These are phyloP conservation scores for Amylocystis lapponica DNA, from an alignment of 768 basidiomycete species.

Conservation along the genomic window DNA sequence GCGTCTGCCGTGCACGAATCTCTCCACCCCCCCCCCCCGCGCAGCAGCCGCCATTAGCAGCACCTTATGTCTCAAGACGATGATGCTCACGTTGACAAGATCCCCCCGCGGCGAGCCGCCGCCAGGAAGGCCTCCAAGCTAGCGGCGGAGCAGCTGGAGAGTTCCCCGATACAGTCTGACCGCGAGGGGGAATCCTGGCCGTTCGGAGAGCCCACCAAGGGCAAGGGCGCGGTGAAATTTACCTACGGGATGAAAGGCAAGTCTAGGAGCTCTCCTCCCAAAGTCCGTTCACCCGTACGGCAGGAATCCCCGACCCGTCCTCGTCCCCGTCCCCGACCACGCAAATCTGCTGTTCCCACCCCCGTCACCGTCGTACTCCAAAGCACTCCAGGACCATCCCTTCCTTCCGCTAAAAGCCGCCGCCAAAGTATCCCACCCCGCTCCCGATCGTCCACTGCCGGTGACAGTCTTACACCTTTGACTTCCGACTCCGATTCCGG, in stretches of 20 bases:
- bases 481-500: too few species aligned
- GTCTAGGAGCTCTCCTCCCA: constrained; percentile 1
- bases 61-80: too few species aligned
- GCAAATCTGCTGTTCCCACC: too few species aligned
- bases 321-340: too few species aligned
- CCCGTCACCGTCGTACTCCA: too few species aligned
- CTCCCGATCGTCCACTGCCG: constrained; percentile 3
- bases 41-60: too few species aligned
- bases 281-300: not conserved
- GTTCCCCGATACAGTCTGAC: constrained; percentile 15
- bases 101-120: constrained; percentile 15
- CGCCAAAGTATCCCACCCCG: constrained; percentile 8
- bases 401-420: not conserved
- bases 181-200: constrained; percentile 8
- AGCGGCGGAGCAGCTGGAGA: constrained; percentile 19
- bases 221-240: constrained; percentile 9
- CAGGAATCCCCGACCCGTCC: not conserved
- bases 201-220: constrained; percentile 17
- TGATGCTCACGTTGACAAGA: too few species aligned
- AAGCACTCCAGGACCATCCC: not conserved
- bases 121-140: constrained; percentile 15
- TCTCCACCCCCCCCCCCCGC: too few species aligned
- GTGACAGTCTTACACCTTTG: too few species aligned
- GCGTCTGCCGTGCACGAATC: too few species aligned
- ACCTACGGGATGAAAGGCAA: constrained; percentile 15